These are phyloP conservation scores for Clathrospora elynae DNA, from an alignment of 2,329 filamentous ascomycete genomes.

Conservation along the genomic window DNA sequence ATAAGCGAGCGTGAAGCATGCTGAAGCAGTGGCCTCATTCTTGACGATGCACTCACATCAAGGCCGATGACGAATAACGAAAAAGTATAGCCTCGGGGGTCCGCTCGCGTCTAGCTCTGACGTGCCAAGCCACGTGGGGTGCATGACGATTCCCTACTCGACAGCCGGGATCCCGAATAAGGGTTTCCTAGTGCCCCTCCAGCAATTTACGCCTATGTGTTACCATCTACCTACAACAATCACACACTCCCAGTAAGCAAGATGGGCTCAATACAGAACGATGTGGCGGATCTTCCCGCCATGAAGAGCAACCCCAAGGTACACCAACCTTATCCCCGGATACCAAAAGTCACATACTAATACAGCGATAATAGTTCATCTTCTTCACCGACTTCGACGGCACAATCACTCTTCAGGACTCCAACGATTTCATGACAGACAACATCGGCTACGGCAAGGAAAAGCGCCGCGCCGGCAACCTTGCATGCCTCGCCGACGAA, in stretches of 20 bases:
- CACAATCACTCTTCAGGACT: slow-evolving; percentile 80
- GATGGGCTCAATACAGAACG: slow-evolving; percentile 43
- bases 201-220: slow-evolving; percentile 3
- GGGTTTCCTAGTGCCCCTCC: slow-evolving; percentile 24
- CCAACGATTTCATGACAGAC: slow-evolving; percentile 79
- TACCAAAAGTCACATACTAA: slow-evolving; percentile 18
- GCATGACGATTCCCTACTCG: slow-evolving; percentile 21
- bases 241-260: slow-evolving; percentile 15
- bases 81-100: slow-evolving; percentile 16
- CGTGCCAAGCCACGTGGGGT: slow-evolving; percentile 34
- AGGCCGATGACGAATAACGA: slow-evolving; percentile 22
- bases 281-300: slow-evolving; percentile 49
- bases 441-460: slow-evolving; percentile 82
- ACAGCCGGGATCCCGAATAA: slow-evolving; percentile 29
- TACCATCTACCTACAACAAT: slow-evolving; percentile 2
- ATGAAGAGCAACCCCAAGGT: slow-evolving; percentile 65
- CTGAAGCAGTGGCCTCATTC: slow-evolving; percentile 50
- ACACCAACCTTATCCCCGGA: background rate
- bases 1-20: slow-evolving; percentile 46
- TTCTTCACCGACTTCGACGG: slow-evolving; percentile 99
- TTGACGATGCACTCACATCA: slow-evolving; percentile 35
- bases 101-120: slow-evolving; percentile 28
- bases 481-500: slow-evolving; percentile 72
- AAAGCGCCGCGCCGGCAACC: slow-evolving; percentile 73
- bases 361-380: slow-evolving; percentile 65